A percentile compares a stretch with the other conserved stretches of the same genome.
phyloP scores from a whole-genome alignment of 1,284 basidiomycete species.

The Apiotrichum akiyoshidainum region DNA sequence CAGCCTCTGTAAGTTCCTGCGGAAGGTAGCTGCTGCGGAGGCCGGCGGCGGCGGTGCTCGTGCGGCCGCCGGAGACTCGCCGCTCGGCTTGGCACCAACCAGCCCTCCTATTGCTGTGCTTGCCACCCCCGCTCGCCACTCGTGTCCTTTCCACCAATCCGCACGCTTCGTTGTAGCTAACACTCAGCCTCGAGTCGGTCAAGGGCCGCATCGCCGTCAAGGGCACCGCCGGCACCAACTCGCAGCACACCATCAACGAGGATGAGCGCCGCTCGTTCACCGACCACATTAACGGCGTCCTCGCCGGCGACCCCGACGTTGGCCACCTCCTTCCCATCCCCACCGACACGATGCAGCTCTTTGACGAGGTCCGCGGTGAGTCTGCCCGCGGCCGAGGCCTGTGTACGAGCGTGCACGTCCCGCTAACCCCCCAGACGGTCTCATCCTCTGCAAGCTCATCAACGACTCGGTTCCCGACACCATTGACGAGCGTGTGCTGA shows the following conservation, averaged over 20 bases:
- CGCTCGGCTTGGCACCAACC: background rate
- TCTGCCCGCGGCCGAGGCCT: background rate
- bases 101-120: no score
- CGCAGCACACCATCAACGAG: conserved; percentile 97
- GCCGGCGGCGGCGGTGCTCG: no score
- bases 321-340: conserved; percentile 83
- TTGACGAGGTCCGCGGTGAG: conserved; percentile 80
- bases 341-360: conserved; percentile 97
- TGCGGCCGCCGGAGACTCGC: no score
- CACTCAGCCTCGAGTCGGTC: conserved; percentile 61
- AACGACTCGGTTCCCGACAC: conserved; percentile 99
- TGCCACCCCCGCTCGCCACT: no score
- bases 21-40: background rate
- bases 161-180: no score
- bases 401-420: background rate
- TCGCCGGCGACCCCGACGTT: conserved; percentile 85
- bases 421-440: conserved; percentile 63
- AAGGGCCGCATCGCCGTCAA: conserved; percentile 89
- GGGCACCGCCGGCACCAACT: conserved; percentile 85
- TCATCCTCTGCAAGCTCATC: conserved; percentile 96
- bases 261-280: conserved; percentile 96
- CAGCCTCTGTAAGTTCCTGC: conserved; percentile 38
- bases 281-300: conserved; percentile 87
- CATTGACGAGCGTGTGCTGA: conserved; percentile 96
- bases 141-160: no score